Evolutionary conservation across 2,329 filamentous ascomycete species (phyloP).

Genomic region (Lithohypha guttulata): DNA sequence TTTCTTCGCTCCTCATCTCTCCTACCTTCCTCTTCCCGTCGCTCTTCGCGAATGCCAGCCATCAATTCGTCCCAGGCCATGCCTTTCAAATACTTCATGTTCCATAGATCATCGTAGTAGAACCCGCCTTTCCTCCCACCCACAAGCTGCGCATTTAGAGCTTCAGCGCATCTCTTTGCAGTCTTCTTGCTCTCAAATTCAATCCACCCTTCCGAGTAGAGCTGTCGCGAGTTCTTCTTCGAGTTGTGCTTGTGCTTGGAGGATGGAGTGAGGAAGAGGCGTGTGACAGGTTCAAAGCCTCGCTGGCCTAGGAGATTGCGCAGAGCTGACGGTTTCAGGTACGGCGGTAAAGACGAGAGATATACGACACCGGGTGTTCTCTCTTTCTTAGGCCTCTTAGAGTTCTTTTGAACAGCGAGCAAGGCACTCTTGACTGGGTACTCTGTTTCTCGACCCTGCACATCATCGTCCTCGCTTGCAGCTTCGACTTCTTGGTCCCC

Average conservation of each 20-base stretch:
- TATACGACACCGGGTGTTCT: constrained; percentile 31
- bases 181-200: constrained; percentile 37
- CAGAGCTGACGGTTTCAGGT: constrained; percentile 38
- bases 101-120: constrained; percentile 38
- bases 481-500: neutral
- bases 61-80: constrained; percentile 37
- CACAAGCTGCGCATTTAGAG: constrained; percentile 34
- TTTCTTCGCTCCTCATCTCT: constrained; percentile 33
- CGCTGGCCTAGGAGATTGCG: constrained; percentile 32
- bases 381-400: constrained; percentile 26
- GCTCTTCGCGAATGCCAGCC: constrained; percentile 35
- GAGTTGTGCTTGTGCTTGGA: constrained; percentile 22
- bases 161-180: constrained; percentile 36
- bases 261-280: constrained; percentile 33
- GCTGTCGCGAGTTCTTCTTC: constrained; percentile 32
- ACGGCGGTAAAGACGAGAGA: constrained; percentile 36
- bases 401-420: constrained; percentile 1
- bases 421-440: neutral
- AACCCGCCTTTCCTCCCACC: constrained; percentile 36
- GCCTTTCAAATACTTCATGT: constrained; percentile 36
- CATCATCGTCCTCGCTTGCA: constrained; percentile 44
- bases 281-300: constrained; percentile 33
- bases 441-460: neutral
- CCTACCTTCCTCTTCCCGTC: constrained; percentile 31
- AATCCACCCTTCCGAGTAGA: constrained; percentile 38